Evolutionary conservation across 2,329 filamentous ascomycete species (phyloP), one percentile per base, ranked within the genome.

Genomic region (Alternaria gaisen): DNA sequence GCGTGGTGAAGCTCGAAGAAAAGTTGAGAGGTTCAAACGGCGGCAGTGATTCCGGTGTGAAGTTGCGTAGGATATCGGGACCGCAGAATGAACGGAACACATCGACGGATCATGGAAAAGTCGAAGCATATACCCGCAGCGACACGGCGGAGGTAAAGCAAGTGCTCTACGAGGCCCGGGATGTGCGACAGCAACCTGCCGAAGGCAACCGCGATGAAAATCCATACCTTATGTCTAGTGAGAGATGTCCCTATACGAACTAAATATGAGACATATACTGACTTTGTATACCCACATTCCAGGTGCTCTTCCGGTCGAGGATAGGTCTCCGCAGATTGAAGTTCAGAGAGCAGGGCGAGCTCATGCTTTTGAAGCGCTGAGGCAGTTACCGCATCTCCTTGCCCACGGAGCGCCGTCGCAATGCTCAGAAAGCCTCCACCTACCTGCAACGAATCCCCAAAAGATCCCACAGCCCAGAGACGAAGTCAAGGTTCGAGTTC

Each of bases 1-100:
- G 59, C 16, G 62, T 72, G 51, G 60, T 67, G 11, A 62, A 53
- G 34, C 46, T 71, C 10, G 67, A 70, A 24, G 67, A 70, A 41
- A 60, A 50, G 36, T 18, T 71, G 22, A 55, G 55, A 40, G 50
- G 24, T 0, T 32, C 32, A 34, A 44, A 48, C 9, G 12, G 32
- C 20, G 30, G 46, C 5, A 24, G 14, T 5, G 14, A 50, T 38
- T 14, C 20, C 20, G 32, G 30, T 3, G 20, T 50, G 3, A 36
- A 50, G 46, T 4, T 50, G 30, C 20, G 46, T 7, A 38, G 46
- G 16, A 50, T 38, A 8, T 50, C 46, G 14, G 46, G 30, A 11
- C 32, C 46, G 46, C 46, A 50, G 32, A 50, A 50, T 26, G 30
- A 22, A 38, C 14, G 20, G 12, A 28, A 44, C 20, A 40, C n/a